Evolutionary conservation across 2,329 filamentous ascomycete genomes (phyloP), one percentile per base, ranked within the genome.

Genomic region (Exophiala phaeomuriformis): DNA sequence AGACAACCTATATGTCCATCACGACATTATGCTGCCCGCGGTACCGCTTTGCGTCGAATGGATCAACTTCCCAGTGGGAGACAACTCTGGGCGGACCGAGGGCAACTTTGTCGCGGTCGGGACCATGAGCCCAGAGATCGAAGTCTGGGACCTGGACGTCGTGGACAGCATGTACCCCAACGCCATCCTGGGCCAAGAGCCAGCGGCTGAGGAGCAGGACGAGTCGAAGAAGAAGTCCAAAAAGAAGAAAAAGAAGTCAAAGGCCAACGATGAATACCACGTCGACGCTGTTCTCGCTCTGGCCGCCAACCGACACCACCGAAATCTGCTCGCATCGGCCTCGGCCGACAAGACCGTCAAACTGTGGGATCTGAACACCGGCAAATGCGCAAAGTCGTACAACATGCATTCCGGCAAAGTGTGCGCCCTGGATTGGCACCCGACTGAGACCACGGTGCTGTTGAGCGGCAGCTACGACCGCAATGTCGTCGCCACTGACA

Each of bases 81-180:
- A 89, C 68, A 71, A 77, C 7, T 72, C 78, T 3, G 79, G 80
- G 57, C 82, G 86, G 59, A 77, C 81, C 28, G 80, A 78, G 47
- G 93, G 88, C 52, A 98, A 95, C 73, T 96, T 91, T 63, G 90
- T 95, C 27, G 93, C 93, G 3, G 82, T 98, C 36, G 93, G 90
- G 53, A 97, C 93, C 3, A 95, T 97, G 83, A 91, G 97, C 67
- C 91, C 93, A 1, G 93, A 98, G 66, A 98, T 98, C 63, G 93
- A 98, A 75, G 84, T 98, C 50, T 98, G 93, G 93, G 90, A 98
- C 67, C 77, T 98, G 49, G 93, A 98, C 68, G 86, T 90, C 5
- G 83, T 98, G 49, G 93, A 98, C 73, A 88, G 86, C 81, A 95
- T 98, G 87, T 98, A 96, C 67, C 93, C 93, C 27, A 95, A 95